Evolutionary conservation across 495 filamentous ascomycete species (phyloP).

Genomic region (Geoglossum glabrum): DNA sequence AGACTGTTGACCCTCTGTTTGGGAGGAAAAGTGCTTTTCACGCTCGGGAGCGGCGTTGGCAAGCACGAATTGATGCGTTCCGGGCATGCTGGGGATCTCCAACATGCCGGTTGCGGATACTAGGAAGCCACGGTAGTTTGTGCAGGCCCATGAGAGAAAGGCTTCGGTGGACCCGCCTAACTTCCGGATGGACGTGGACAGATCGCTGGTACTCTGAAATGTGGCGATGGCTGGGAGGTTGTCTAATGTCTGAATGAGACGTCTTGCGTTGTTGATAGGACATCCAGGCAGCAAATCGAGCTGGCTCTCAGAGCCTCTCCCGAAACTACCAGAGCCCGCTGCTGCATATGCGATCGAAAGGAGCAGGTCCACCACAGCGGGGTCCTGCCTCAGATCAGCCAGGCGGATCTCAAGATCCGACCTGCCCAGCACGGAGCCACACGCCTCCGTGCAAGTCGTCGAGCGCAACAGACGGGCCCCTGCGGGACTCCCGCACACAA

Average conservation of each 20-base stretch:
- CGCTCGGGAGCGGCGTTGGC: slow-evolving; percentile 13
- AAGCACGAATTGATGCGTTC: slow-evolving; percentile 17
- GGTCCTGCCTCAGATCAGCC: too few species aligned
- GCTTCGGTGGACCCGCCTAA: slow-evolving; percentile 6
- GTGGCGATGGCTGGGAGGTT: too few species aligned
- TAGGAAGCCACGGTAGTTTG: slow-evolving; percentile 15
- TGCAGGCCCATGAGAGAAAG: slow-evolving; percentile 15
- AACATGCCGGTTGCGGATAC: slow-evolving; percentile 11
- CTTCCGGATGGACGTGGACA: slow-evolving; percentile 6
- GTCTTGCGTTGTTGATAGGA: too few species aligned
- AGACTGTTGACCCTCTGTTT: neutral
- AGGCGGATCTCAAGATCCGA: slow-evolving; percentile 1
- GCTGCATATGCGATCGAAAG: too few species aligned
- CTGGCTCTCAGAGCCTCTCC: too few species aligned
- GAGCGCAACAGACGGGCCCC: slow-evolving; percentile 9
- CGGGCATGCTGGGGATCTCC: slow-evolving; percentile 14
- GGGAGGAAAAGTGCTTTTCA: slow-evolving; percentile 11
- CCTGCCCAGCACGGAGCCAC: slow-evolving; percentile 6
- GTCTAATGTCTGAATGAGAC: too few species aligned
- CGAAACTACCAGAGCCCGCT: too few species aligned
- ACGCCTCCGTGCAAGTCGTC: slow-evolving; percentile 8
- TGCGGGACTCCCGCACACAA: slow-evolving; percentile 11
- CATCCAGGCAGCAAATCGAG: too few species aligned
- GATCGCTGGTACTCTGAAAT: neutral
- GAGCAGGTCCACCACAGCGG: too few species aligned